These are phyloP conservation scores for Fraxinus platypoda DNA, from an alignment of 305 asterid species.

Conservation along the genomic window DNA sequence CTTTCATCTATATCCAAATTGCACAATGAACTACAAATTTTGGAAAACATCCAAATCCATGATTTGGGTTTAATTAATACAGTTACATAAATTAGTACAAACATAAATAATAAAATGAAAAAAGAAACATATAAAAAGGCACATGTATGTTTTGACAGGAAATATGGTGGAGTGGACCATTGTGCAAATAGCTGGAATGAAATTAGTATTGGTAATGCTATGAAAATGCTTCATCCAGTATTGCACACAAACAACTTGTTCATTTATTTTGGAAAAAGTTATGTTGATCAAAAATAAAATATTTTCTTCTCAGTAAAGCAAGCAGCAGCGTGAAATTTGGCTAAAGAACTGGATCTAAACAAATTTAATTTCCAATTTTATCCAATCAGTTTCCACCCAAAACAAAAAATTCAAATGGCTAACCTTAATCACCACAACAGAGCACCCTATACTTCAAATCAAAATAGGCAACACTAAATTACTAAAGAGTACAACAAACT, in stretches of 20 bases:
- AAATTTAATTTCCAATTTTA: not conserved
- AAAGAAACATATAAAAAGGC: not conserved
- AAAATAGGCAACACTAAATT: not conserved
- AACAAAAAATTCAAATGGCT: not conserved
- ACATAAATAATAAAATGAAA: not conserved
- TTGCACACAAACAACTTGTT: not conserved
- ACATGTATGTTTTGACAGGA: not conserved
- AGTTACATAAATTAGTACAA: not conserved
- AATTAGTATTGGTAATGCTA: not conserved
- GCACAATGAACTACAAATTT: not conserved
- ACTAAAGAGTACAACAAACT: not conserved
- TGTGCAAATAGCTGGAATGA: not conserved
- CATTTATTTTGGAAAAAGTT: not conserved
- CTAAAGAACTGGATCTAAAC: not conserved
- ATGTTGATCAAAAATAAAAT: not conserved
- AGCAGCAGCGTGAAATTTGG: not conserved
- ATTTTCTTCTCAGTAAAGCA: not conserved
- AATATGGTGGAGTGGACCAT: not conserved
- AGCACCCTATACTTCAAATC: not conserved
- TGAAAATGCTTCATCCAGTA: not conserved
- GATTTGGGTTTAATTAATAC: not conserved
- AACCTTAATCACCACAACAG: not conserved
- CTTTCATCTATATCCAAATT: not conserved
- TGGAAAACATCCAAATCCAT: not conserved
- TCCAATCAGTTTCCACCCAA: not conserved